These are phyloP conservation scores for Cordyceps pruinosa DNA, from an alignment of 2,329 filamentous ascomycete species.

Conservation along the genomic window DNA sequence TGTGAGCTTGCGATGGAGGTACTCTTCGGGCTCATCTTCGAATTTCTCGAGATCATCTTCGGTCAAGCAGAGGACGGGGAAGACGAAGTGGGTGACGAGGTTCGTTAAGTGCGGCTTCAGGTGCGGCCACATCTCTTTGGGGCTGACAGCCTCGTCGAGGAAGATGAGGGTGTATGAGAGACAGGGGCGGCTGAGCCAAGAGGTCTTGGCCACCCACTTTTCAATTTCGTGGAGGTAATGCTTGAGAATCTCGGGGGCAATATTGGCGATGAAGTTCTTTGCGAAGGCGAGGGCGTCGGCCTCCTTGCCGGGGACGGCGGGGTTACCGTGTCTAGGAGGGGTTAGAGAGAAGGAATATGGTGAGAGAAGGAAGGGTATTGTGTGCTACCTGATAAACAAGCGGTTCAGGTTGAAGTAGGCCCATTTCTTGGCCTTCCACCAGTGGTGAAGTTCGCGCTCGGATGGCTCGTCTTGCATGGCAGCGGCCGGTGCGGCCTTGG, in stretches of 20 bases:
- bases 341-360: neutral
- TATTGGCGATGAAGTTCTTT: slow-evolving; percentile 82
- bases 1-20: slow-evolving; percentile 93
- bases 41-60: slow-evolving; percentile 92
- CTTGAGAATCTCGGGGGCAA: slow-evolving; percentile 94
- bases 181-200: slow-evolving; percentile 91
- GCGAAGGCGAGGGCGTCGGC: slow-evolving; percentile 76
- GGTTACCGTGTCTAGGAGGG: slow-evolving; percentile 74
- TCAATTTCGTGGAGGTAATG: slow-evolving; percentile 92
- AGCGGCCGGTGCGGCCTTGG: slow-evolving; percentile 72
- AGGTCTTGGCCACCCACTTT: slow-evolving; percentile 91
- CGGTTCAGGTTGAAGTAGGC: slow-evolving; percentile 96
- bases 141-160: slow-evolving; percentile 93
- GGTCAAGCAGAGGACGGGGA: slow-evolving; percentile 88
- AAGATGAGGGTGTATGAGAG: slow-evolving; percentile 91
- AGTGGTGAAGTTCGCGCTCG: slow-evolving; percentile 89
- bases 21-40: slow-evolving; percentile 89
- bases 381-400: slow-evolving; percentile 74
- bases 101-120: slow-evolving; percentile 90
- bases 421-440: slow-evolving; percentile 99
- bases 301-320: slow-evolving; percentile 63
- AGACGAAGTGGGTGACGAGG: slow-evolving; percentile 88
- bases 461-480: slow-evolving; percentile 78
- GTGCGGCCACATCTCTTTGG: slow-evolving; percentile 93
- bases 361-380: neutral